phyloP scores from a whole-genome alignment of 148 eudicot genomes.

The Pouteria glomerata region DNA sequence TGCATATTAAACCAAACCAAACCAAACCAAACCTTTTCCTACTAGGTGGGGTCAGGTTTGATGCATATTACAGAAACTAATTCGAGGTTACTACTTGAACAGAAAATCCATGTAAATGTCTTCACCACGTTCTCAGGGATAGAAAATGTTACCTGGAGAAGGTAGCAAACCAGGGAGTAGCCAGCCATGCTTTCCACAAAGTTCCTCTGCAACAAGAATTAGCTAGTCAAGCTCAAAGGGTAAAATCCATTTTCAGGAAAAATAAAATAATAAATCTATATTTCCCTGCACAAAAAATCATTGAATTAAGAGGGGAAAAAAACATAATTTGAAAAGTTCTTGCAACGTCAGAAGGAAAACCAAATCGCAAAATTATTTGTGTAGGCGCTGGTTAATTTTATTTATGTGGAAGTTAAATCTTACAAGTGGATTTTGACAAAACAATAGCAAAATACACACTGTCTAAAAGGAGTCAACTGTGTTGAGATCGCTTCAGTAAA shows the following conservation, averaged over 20 bases:
- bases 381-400: not conserved
- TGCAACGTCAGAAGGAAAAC: not conserved
- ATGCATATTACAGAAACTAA: not conserved
- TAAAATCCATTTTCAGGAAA: not conserved
- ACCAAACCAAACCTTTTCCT: no score
- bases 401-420: not conserved
- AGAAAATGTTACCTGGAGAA: conserved; percentile 64
- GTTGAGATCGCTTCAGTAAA: not conserved
- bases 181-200: conserved; percentile 99
- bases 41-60: no score
- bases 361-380: not conserved
- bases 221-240: conserved; percentile 5
- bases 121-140: not conserved
- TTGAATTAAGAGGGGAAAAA: not conserved
- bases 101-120: not conserved
- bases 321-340: not conserved
- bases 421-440: not conserved
- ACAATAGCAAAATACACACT: not conserved
- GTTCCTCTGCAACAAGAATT: conserved; percentile 70
- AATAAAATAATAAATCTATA: not conserved
- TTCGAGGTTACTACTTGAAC: not conserved
- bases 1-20: no score
- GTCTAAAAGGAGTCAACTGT: not conserved
- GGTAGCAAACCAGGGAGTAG: conserved; percentile 96
- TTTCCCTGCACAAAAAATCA: not conserved